phyloP scores from a whole-genome alignment of 768 basidiomycete genomes.

The Pisolithus sp. region DNA sequence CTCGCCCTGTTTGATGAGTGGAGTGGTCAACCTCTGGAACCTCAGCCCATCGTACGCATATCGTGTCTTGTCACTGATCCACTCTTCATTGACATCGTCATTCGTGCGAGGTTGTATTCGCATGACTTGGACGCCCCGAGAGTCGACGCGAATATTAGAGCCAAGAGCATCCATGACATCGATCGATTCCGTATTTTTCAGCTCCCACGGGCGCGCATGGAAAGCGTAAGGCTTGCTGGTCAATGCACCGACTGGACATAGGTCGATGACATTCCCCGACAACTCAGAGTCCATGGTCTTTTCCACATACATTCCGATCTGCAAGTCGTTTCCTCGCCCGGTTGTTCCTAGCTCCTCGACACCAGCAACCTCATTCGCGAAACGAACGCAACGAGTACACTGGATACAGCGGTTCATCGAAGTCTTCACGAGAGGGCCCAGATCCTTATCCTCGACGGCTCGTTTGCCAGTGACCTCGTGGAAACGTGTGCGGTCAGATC shows the following conservation, averaged over 20 bases:
- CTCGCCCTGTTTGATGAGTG: slow-evolving; percentile 86
- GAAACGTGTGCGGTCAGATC: slow-evolving; percentile 94
- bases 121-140: slow-evolving; percentile 94
- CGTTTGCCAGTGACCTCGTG: slow-evolving; percentile 98
- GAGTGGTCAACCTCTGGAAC: slow-evolving; percentile 92
- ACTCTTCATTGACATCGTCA: slow-evolving; percentile 98
- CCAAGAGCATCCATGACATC: slow-evolving; percentile 95
- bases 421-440: slow-evolving; percentile 97
- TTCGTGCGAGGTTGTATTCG: slow-evolving; percentile 93
- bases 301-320: slow-evolving; percentile 97
- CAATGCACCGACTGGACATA: slow-evolving; percentile 96
- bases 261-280: slow-evolving; percentile 93
- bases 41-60: slow-evolving; percentile 93
- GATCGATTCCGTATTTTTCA: slow-evolving; percentile 95
- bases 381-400: slow-evolving; percentile 97
- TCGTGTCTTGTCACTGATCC: slow-evolving; percentile 99
- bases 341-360: slow-evolving; percentile 97
- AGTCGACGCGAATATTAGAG: slow-evolving; percentile 94
- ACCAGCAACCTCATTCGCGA: slow-evolving; percentile 98
- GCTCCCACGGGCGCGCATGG: slow-evolving; percentile 96
- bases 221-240: slow-evolving; percentile 99
- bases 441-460: slow-evolving; percentile 96
- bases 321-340: slow-evolving; percentile 95
- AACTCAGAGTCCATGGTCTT: slow-evolving; percentile 97
- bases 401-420: slow-evolving; percentile 99